Conservation (phyloP, 164 flowering plant genomes). For the Nelumbo lutea region DNA sequence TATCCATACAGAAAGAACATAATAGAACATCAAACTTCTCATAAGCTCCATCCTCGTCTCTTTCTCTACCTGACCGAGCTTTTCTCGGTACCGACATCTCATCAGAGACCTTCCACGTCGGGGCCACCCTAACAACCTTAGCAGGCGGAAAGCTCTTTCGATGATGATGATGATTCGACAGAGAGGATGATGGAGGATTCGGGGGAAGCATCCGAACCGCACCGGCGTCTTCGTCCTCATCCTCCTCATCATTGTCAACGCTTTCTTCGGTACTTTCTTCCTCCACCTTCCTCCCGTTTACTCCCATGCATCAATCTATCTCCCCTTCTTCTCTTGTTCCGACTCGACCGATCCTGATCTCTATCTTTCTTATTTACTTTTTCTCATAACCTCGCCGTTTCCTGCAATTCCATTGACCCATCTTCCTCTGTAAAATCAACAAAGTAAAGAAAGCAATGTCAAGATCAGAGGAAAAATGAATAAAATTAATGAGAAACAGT, state of each 20-base stretch:
- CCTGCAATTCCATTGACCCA: constrained; percentile 62
- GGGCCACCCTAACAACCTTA: constrained; percentile 43
- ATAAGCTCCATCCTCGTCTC: neutral
- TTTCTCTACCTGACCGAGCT: constrained; percentile 49
- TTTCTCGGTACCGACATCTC: constrained; percentile 37
- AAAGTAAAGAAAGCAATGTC: no score
- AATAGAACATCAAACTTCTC: neutral
- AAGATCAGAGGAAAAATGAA: no score
- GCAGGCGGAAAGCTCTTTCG: constrained; percentile 60
- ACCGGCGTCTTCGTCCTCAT: constrained; percentile 48
- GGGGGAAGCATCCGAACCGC: constrained; percentile 46
- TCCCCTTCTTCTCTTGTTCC: constrained; percentile 65
- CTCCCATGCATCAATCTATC: constrained; percentile 12
- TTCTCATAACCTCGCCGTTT: constrained; percentile 8
- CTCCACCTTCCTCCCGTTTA: constrained; percentile 48
- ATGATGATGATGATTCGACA: constrained; percentile 26
- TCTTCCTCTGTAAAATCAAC: constrained; percentile 25
- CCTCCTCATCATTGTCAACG: constrained; percentile 69
- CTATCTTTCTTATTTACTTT: constrained; percentile 16
- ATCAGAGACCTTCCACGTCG: constrained; percentile 66
- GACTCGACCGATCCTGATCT: constrained; percentile 48
- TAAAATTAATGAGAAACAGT: no score
- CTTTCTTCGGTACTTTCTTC: constrained; percentile 84
- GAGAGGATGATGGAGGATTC: constrained; percentile 25
- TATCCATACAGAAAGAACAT: constrained; percentile 4